phyloP scores from a whole-genome alignment of 768 basidiomycete species.

The Kwoniella sp. region DNA sequence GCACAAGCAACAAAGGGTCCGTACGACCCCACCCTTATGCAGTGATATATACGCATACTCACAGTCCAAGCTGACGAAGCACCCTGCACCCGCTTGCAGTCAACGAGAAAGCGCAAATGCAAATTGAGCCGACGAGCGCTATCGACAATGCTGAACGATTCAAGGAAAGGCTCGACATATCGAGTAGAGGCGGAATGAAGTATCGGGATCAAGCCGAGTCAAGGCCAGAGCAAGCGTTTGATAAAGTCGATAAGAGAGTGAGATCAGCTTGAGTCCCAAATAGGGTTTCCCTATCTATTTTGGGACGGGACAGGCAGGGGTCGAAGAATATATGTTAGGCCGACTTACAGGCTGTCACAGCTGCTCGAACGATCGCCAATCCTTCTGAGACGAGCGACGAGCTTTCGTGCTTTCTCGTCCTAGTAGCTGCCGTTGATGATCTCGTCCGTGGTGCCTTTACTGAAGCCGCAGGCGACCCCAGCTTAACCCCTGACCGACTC shows the following conservation, averaged over 20 bases:
- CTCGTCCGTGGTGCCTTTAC: not conserved
- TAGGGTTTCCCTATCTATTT: no score
- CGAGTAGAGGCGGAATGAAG: no score
- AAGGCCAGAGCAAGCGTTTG: no score
- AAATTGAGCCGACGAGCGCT: conserved; percentile 7
- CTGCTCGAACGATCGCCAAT: not conserved
- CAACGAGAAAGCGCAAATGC: conserved; percentile 15
- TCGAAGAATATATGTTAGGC: no score
- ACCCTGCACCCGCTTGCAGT: conserved; percentile 17
- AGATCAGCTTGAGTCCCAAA: no score
- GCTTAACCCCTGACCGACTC: not conserved
- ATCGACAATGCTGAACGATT: conserved; percentile 1
- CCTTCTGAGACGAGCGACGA: not conserved
- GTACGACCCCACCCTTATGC: no score
- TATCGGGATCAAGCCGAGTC: no score
- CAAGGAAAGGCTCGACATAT: not conserved
- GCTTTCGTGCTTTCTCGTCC: not conserved
- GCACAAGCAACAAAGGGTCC: no score
- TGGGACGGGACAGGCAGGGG: no score
- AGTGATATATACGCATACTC: conserved; percentile 4
- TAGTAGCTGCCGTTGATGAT: not conserved
- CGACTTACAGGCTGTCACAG: conserved; percentile 5
- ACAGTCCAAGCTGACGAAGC: conserved; percentile 17
- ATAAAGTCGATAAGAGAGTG: no score
- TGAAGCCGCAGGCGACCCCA: not conserved